Percentiles rank a stretch among this genome's conserved stretches.
These are phyloP conservation scores for Golubevia pallescens DNA, from an alignment of 1,284 basidiomycete species.

Conservation along the genomic window DNA sequence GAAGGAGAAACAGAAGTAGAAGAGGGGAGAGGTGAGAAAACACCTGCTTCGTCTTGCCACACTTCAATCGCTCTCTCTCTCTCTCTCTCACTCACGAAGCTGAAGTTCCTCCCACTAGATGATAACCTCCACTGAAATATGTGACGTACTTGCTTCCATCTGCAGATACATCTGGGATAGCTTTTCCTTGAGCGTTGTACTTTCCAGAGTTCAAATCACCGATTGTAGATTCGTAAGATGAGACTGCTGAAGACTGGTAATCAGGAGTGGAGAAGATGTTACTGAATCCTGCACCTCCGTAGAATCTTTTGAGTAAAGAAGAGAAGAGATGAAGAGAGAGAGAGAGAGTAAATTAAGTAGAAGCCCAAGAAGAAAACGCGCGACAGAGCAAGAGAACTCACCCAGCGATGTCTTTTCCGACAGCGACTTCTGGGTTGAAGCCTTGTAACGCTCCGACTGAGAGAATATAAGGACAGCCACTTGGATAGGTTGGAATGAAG, in stretches of 20 bases:
- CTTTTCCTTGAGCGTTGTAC: constrained; percentile 16
- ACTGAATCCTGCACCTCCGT: constrained; percentile 10
- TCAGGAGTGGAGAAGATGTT: constrained; percentile 10
- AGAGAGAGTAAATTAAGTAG: no score
- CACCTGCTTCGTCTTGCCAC: no score
- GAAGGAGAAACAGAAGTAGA: no score
- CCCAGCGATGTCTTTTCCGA: no score
- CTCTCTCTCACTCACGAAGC: no score
- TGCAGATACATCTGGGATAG: constrained; percentile 17
- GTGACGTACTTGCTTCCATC: background rate
- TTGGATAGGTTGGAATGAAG: constrained; percentile 18
- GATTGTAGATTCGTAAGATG: constrained; percentile 6
- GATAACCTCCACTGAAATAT: constrained; percentile 2
- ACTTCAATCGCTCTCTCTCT: no score
- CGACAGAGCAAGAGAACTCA: no score
- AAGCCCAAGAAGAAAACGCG: no score
- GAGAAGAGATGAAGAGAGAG: no score
- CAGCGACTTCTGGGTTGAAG: no score
- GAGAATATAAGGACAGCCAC: constrained; percentile 21
- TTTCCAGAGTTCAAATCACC: background rate
- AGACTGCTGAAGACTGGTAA: constrained; percentile 9
- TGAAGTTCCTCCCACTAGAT: constrained; percentile 6
- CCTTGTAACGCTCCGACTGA: no score
- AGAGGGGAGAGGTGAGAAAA: no score
- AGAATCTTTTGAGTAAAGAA: constrained; percentile 13